Evolutionary conservation across 225 moss, liverwort and hornwort genomes (phyloP), one percentile per base, ranked within the genome.

Genomic region (Marchantia polymorpha): DNA sequence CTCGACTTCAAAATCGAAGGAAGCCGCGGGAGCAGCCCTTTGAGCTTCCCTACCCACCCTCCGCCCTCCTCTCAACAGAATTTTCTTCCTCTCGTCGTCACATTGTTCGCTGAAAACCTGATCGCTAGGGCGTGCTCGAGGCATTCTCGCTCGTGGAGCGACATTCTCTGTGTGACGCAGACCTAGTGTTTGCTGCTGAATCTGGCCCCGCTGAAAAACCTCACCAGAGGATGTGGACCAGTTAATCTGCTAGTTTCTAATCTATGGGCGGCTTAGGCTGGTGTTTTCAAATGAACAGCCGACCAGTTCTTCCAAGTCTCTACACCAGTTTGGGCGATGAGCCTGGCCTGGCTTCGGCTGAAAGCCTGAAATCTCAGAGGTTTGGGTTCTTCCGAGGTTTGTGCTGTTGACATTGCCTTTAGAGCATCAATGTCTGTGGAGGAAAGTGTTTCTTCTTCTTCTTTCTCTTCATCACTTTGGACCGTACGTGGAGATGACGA

Each of bases 341-440:
- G 31, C 80, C 78, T 87, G 23, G 80, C 74, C 70, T 77, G 46
- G 54, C 73, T 83, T 59, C 87, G 84, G 58, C 52, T 84, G 52
- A 77, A 63, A 61, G 80, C 80, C 70, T 39, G 29, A 51, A 84
- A 80, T 75, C 82, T 71, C 4, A 87, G 23, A 25, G 31, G n/a
- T 59, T 56, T 60, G 29, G 27, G 48, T 47, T 20, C 48, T 3
- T 76, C 76, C 10, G 76, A 29, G 19, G 76, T 4, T 39, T 39
- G 39, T 39, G 5, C 39, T 39, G 5, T 39, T 39, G 5, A 39
- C 5, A 11, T 8, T 63, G 61, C 9, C 11, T 17, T 0, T 4
- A 39, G 20, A 64, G 26, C 3, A 10, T 64, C 64, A 7, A 61
- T 22, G 63, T 47, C 47, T 10, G 6, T 29, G 7, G 27, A 8